These are phyloP conservation scores for Xanthoconium stramineum DNA, from an alignment of 768 basidiomycete genomes.

Conservation along the genomic window DNA sequence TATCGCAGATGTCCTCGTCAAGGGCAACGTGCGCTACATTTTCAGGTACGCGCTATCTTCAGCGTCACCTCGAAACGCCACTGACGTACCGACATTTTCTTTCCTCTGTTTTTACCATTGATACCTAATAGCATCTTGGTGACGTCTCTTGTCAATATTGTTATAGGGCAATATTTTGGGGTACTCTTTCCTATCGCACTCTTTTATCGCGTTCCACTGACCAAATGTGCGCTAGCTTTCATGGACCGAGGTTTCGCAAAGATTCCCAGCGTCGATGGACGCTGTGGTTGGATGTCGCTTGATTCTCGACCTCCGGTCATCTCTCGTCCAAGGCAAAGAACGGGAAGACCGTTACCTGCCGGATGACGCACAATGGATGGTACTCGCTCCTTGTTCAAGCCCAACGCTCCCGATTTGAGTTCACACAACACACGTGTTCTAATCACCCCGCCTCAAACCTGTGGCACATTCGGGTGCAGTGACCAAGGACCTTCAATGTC, in stretches of 20 bases:
- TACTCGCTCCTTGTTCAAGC: background rate
- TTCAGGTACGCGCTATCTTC: constrained; percentile 5
- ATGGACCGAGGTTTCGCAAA: constrained; percentile 7
- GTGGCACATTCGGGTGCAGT: too few species aligned
- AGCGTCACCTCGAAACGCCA: fast-evolving
- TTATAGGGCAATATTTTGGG: constrained; percentile 1
- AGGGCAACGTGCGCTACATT: constrained; percentile 15
- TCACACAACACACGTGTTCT: too few species aligned
- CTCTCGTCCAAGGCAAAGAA: background rate
- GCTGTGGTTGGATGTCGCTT: constrained; percentile 1
- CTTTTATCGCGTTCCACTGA: background rate
- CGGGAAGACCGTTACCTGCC: background rate
- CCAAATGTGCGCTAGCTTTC: background rate
- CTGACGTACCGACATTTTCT: background rate
- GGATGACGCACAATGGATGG: background rate
- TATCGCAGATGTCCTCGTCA: constrained; percentile 11
- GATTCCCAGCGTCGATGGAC: background rate
- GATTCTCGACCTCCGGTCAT: constrained; percentile 4
- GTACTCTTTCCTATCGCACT: background rate
- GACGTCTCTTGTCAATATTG: background rate
- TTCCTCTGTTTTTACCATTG: too few species aligned
- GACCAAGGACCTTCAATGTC: too few species aligned
- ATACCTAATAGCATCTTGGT: constrained; percentile 8
- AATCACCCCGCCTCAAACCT: too few species aligned
- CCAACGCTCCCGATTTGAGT: too few species aligned